A percentile compares a stretch with the other conserved stretches of the same genome.
These are phyloP conservation scores for Fusarium sp. DNA, from an alignment of 2,329 filamentous ascomycete species.

Conservation along the genomic window DNA sequence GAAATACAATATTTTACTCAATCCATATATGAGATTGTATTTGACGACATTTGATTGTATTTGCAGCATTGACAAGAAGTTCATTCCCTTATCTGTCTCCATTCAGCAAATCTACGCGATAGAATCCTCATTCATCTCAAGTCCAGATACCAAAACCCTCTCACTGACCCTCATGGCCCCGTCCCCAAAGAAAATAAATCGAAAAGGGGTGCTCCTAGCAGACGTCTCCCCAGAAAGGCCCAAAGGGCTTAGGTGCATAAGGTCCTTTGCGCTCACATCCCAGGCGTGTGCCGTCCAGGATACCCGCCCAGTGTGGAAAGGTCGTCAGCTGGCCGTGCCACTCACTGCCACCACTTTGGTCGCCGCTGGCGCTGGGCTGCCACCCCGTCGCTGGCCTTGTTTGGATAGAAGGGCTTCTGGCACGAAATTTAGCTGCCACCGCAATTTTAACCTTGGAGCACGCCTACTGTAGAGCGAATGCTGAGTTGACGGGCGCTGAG, in stretches of 20 bases:
- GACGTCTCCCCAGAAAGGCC: slow-evolving; percentile 12
- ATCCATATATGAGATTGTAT: background rate
- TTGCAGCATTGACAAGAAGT: background rate
- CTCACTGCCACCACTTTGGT: slow-evolving; percentile 24
- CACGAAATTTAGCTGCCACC: slow-evolving; percentile 41
- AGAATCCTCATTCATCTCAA: slow-evolving; percentile 9
- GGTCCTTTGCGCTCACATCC: slow-evolving; percentile 5
- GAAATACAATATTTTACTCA: background rate
- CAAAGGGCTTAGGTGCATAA: slow-evolving; percentile 38
- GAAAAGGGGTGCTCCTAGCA: slow-evolving; percentile 33
- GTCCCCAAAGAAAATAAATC: slow-evolving; percentile 13
- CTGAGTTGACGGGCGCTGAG: slow-evolving; percentile 13
- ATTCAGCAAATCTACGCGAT: background rate
- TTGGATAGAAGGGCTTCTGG: slow-evolving; percentile 19
- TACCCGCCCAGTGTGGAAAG: slow-evolving; percentile 28
- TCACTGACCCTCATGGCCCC: slow-evolving; percentile 9
- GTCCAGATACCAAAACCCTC: slow-evolving; percentile 10
- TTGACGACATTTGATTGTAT: background rate
- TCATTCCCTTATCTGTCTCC: background rate
- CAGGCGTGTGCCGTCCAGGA: slow-evolving; percentile 8
- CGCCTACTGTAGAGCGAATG: background rate
- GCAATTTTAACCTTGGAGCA: slow-evolving; percentile 39
- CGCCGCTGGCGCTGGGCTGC: slow-evolving; percentile 23
- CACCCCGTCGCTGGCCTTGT: slow-evolving; percentile 14
- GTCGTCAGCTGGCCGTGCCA: slow-evolving; percentile 33